phyloP scores from a whole-genome alignment of 257 asterid species.

The Solanum sitiens region DNA sequence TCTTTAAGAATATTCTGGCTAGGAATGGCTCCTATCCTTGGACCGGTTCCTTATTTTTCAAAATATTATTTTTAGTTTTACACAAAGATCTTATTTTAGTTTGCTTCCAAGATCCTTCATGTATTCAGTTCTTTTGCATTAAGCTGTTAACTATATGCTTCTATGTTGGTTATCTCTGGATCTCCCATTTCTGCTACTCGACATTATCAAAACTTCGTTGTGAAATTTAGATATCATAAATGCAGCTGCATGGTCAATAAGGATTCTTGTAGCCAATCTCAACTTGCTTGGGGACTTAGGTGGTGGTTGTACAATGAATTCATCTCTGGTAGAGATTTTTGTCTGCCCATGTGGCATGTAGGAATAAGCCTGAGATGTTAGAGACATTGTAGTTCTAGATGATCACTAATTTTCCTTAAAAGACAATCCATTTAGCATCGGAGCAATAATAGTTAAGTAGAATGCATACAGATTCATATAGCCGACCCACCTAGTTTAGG shows the following conservation, averaged over 20 bases:
- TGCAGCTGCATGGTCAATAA: not conserved
- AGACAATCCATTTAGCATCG: not conserved
- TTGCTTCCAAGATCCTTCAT: not conserved
- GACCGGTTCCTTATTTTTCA: not conserved
- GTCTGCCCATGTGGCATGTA: not conserved
- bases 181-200: not conserved
- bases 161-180: not conserved
- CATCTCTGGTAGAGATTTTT: not conserved
- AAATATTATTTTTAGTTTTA: not conserved
- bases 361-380: not conserved
- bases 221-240: not conserved
- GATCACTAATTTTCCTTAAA: not conserved
- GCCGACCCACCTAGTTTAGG: not conserved
- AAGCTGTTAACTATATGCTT: not conserved
- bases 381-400: not conserved
- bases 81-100: not conserved
- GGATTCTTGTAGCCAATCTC: not conserved
- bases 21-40: not conserved
- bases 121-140: not conserved
- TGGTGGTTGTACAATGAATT: not conserved
- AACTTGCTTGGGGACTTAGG: not conserved
- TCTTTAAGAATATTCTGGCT: not conserved
- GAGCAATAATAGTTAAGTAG: not conserved
- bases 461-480: not conserved
- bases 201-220: not conserved